phyloP scores from a whole-genome alignment of 345 rosid species.

The Brassica napus region DNA sequence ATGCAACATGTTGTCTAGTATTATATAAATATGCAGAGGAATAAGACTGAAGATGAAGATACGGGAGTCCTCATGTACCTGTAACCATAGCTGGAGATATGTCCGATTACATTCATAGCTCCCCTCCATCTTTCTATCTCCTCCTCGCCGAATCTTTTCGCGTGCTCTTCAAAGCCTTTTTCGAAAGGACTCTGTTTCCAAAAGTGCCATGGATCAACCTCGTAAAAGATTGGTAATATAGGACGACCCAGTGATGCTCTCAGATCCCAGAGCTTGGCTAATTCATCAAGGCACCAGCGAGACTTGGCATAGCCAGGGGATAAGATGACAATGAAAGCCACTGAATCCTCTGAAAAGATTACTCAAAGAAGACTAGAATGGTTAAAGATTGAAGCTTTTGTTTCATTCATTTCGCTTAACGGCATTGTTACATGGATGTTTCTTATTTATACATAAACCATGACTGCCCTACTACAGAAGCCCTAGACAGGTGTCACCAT shows the following conservation, averaged over 20 bases:
- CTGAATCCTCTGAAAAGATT: constrained; percentile 35
- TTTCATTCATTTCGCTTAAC: no score
- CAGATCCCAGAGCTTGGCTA: constrained; percentile 47
- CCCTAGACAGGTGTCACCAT: no score
- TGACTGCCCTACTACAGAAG: no score
- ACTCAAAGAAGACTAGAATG: no score
- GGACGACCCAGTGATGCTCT: constrained; percentile 10
- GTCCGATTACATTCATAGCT: constrained; percentile 48
- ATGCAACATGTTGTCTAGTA: background rate
- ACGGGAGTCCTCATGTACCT: background rate
- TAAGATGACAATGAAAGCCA: constrained; percentile 42
- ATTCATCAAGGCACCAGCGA: constrained; percentile 54
- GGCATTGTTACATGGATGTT: no score
- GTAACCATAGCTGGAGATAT: constrained; percentile 37
- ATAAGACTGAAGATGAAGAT: background rate
- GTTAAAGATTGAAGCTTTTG: no score
- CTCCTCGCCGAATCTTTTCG: constrained; percentile 33
- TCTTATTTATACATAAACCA: no score
- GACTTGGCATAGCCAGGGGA: constrained; percentile 48
- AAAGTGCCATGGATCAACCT: constrained; percentile 48
- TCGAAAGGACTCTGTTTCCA: constrained; percentile 45
- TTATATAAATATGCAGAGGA: background rate
- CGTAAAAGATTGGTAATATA: constrained; percentile 50
- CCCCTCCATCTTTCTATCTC: constrained; percentile 41
- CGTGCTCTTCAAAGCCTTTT: constrained; percentile 37